Evolutionary conservation across 1,284 basidiomycete species (phyloP), one percentile per base, ranked within the genome.

Genomic region (Cryptococcus sp.): DNA sequence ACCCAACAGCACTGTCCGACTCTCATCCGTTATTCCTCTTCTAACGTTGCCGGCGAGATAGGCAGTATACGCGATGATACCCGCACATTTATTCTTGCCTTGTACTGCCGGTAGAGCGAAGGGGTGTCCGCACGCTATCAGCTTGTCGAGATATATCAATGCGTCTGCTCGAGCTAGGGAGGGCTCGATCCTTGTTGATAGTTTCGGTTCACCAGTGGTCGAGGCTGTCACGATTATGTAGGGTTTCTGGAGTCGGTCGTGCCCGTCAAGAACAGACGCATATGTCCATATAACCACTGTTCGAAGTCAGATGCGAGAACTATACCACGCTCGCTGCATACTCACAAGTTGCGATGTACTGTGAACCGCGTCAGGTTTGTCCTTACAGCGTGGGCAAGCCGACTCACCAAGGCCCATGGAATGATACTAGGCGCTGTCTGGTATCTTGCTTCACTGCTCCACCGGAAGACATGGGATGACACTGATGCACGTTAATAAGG

Each of bases 201-300:
- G 47, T 16, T 41, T 10, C 20, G 52, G 27, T 22, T 40, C n/a
- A 10, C 16, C 20, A 7, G 22, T 8, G 16, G 42, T 52, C 22
- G 50, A 16, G 17, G 51, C 22, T 6, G 47, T 46, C 15, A 51
- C 47, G 47, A 59, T 63, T 41, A 63, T 55, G 30, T 60, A 62
- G 0, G 62, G 47, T 16, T 50, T 57, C 16, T 52, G 51, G 15
- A 63, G 53, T 1, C 47, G n/a, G 23, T 62, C 62, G 4, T 54
- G 60, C 1, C 63, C 65, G 19, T 69, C 67, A 3, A 65, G 55
- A 17, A 58, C 58, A 6, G 60, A 56, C 13, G 63, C 16, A 45
- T 65, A 67, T 0, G 65, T 56, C 67, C 67, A 69, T 17, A 69
- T 53, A 4, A 65, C 47, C 5, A 69, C 65, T 66, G 42, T n/a